A percentile compares a stretch with the other conserved stretches of the same genome.
phyloP scores from a whole-genome alignment of 805 yeast species.

The Lipomyces yamadae region DNA sequence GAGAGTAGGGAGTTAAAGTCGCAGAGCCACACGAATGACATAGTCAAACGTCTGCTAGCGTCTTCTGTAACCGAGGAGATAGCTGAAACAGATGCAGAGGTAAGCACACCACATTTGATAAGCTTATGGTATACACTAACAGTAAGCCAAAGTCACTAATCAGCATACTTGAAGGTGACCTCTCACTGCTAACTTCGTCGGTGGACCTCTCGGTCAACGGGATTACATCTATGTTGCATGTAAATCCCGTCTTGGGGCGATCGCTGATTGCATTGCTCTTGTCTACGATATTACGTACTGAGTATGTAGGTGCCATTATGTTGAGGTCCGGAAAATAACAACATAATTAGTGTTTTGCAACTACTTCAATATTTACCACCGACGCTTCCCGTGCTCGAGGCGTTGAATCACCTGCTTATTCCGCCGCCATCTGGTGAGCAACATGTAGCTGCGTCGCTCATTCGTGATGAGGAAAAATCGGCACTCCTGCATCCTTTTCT shows the following conservation, averaged over 20 bases:
- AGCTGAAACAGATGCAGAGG: slow-evolving; percentile 19
- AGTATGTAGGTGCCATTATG: slow-evolving; percentile 13
- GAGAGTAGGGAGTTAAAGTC: not conserved
- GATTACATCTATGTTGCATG: slow-evolving; percentile 22
- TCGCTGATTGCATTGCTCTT: slow-evolving; percentile 24
- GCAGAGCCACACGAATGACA: slow-evolving; percentile 3
- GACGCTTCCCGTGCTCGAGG: slow-evolving; percentile 30
- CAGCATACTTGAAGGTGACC: slow-evolving; percentile 12
- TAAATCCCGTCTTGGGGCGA: slow-evolving; percentile 24
- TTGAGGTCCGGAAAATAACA: not conserved
- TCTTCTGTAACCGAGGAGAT: slow-evolving; percentile 24
- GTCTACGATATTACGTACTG: slow-evolving; percentile 20
- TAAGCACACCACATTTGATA: not conserved
- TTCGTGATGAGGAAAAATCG: slow-evolving; percentile 30
- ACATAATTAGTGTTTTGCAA: slow-evolving; percentile 23
- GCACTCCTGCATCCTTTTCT: slow-evolving; percentile 28
- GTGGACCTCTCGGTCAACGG: slow-evolving; percentile 29
- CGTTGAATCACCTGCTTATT: slow-evolving; percentile 17
- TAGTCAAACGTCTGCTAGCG: slow-evolving; percentile 10
- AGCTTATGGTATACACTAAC: not conserved
- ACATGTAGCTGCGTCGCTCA: not conserved
- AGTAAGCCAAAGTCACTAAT: slow-evolving; percentile 6
- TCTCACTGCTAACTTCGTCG: slow-evolving; percentile 22
- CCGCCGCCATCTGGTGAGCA: not conserved
- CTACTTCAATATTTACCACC: slow-evolving; percentile 30